Percentiles rank a stretch among this genome's conserved stretches.
Evolutionary conservation across 176 grass and related monocot species (phyloP).

Genomic region (Urochloa ruziziensis): DNA sequence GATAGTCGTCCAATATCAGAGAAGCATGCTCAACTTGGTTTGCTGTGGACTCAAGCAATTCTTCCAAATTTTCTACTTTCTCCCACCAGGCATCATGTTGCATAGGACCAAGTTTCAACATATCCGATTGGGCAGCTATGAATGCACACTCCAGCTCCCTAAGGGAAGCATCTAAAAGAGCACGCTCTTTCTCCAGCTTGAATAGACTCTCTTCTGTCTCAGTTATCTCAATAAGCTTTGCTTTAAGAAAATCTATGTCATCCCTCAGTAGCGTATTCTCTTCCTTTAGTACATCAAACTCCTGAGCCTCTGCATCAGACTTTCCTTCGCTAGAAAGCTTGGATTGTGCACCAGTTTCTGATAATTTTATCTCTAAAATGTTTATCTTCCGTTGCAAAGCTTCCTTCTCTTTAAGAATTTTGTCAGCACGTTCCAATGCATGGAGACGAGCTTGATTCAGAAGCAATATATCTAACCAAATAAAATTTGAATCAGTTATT

Average conservation of each 20-base stretch:
- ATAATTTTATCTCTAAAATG: constrained; percentile 67
- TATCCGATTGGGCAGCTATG: constrained; percentile 52
- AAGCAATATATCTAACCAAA: constrained; percentile 83
- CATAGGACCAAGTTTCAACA: constrained; percentile 49
- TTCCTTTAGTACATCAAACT: constrained; percentile 55
- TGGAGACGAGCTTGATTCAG: constrained; percentile 87
- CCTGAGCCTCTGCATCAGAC: constrained; percentile 31
- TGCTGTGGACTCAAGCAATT: constrained; percentile 50
- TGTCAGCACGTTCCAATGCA: constrained; percentile 67
- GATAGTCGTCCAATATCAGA: constrained; percentile 30
- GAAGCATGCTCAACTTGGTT: constrained; percentile 50
- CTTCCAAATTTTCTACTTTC: constrained; percentile 63
- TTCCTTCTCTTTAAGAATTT: constrained; percentile 88
- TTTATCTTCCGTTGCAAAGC: constrained; percentile 61
- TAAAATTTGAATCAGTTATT: constrained; percentile 15
- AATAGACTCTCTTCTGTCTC: constrained; percentile 62
- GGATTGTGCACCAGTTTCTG: constrained; percentile 35
- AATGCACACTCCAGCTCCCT: constrained; percentile 52
- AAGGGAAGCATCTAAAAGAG: constrained; percentile 59
- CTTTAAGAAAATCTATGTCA: constrained; percentile 56
- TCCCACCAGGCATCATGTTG: constrained; percentile 58
- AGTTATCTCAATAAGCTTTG: constrained; percentile 49
- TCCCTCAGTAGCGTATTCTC: constrained; percentile 65
- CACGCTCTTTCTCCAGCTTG: constrained; percentile 66
- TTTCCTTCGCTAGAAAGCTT: constrained; percentile 47